Base-by-base conservation (phyloP, 2,329 filamentous ascomycete species). In the Aspergillus uvarum region DNA sequence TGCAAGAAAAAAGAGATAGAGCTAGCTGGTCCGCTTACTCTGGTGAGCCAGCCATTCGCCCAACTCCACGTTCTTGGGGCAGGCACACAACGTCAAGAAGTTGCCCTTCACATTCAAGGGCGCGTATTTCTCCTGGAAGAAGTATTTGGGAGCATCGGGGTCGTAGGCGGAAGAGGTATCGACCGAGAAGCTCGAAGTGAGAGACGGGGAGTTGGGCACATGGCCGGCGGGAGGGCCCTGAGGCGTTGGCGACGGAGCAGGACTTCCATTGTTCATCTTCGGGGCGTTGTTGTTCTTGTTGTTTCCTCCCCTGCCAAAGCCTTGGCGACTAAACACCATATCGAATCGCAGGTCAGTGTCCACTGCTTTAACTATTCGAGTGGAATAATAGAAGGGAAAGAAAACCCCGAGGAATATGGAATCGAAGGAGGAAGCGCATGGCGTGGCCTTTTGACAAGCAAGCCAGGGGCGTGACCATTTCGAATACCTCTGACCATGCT, bases 31-130 rank as follows among this genome's bases (percentile, higher is more conserved):
- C 50, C 49, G 70, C 79, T 73, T 83, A 96, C 94, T 88, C 83
- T 97, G 94, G 76, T 97, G 92, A 64, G 93, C 93, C 68, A 97
- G 85, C 94, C 94, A 98, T 78, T 98, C 94, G 66, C 92, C 94
- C 73, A 92, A 87, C 71, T 97, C 94, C 50, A 97, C 91, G 59
- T 95, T 93, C 80, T 94, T 93, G 22, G 94, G 94, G 72, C 93
- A 89, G 53, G 92, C 92, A 70, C 93, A 96, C 61, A 98, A 80
- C 11, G 94, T 97, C 89, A 96, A 92, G 74, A 98, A 97, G 80
- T 97, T 98, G 61, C 94, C 94, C 81, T 94, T 96, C 71, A 97
- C 93, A 66, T 96, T 96, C 71, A 96, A 87, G 73, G 89, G 90
- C 57, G 90, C 88, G 61, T 81, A 81, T 68, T 80, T 81, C 70